Evolutionary conservation across 805 yeast species (phyloP), one percentile per base, ranked within the genome.

Genomic region (Metschnikowia lachancei): DNA sequence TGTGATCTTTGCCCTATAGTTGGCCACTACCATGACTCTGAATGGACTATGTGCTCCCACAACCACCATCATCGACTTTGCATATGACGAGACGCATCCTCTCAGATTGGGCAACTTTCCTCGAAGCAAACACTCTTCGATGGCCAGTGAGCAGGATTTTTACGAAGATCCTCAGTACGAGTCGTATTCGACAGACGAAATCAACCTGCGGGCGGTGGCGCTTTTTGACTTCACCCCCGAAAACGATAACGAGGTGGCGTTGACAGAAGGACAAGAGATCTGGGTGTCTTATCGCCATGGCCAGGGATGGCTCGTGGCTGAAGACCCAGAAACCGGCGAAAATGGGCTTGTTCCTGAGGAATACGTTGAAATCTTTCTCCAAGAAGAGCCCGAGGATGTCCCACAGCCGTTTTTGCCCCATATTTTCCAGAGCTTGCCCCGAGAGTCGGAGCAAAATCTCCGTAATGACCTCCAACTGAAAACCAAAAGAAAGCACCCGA

Each of bases 251-350:
- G 99, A 94, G 60, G 80, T 91, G 37, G 79, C 76, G 10, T 69
- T 94, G 28, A 66, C 60, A 12, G 95, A 85, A 57, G 96, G 96
- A 30, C 97, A 94, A 65, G 64, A 80, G 12, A 80, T 94, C 2
- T 84, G 90, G 79, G 85, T 94, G 26, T 81, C 85, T 49, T 92
- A 91, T 64, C 80, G 95, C 47, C 96, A 92, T 63, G 98, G 98
- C 20, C 97, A 92, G 63, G 99, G 99, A 7, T 94, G 99, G 99
- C 76, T 94, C 3, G 97, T 94, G 42, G 98, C 97, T 0, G 82
- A 80, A 56, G 90, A 89, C 58, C 84, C 87, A 1, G 73, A 60
- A 22, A 76, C 85, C 2, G 89, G 88, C 1, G 85, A 83, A 52
- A 87, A 95, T 11, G 99, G 99, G 1, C 77, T 94, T 42, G 95